Evolutionary conservation across 2,329 filamentous ascomycete genomes (phyloP).

Genomic region (Coniochaeta ligniaria): DNA sequence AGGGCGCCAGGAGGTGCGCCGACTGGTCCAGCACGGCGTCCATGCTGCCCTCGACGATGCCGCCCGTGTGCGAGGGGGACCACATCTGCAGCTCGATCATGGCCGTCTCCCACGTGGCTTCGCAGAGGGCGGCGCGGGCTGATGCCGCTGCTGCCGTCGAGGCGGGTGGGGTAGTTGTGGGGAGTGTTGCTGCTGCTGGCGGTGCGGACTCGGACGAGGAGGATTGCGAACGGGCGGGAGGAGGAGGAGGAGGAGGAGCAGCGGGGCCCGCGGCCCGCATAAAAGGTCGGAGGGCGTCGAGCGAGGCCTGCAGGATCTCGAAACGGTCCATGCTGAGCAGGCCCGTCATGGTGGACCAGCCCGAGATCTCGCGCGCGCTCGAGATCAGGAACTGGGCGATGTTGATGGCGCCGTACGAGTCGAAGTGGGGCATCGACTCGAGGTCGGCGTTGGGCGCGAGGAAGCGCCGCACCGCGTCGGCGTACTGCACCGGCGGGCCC

Average conservation of each 20-base stretch:
- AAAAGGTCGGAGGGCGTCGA: conserved; percentile 22
- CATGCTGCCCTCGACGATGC: conserved; percentile 27
- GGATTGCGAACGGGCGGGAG: neutral
- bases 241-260: neutral
- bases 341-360: conserved; percentile 34
- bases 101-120: conserved; percentile 31
- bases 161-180: neutral
- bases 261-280: conserved; percentile 10
- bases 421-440: conserved; percentile 23
- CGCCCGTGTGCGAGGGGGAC: conserved; percentile 30
- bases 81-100: conserved; percentile 34
- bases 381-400: conserved; percentile 32
- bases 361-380: conserved; percentile 31
- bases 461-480: conserved; percentile 27
- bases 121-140: conserved; percentile 13
- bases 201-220: too few species aligned
- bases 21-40: conserved; percentile 24
- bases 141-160: conserved; percentile 4
- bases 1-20: conserved; percentile 21
- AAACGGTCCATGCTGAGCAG: conserved; percentile 30
- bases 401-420: conserved; percentile 32
- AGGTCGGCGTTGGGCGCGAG: conserved; percentile 22
- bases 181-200: too few species aligned
- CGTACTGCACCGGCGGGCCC: conserved; percentile 19
- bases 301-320: conserved; percentile 24